Base-by-base conservation (phyloP, 352 stramenopile genomes). In the Globisporangium recalcitrans region DNA sequence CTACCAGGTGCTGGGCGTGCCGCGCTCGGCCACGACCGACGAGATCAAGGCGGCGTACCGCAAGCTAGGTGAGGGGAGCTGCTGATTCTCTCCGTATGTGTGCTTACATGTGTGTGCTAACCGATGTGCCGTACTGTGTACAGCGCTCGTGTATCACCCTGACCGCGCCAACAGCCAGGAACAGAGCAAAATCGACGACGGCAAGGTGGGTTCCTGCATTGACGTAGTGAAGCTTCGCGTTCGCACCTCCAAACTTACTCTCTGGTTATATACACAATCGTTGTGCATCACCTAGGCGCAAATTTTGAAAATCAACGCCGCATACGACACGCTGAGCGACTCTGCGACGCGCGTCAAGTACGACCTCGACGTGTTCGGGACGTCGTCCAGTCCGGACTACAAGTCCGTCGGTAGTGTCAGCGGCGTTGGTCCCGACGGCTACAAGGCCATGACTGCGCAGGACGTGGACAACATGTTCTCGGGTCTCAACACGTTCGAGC, bases 1-100 rank as follows among this genome's bases (percentile, higher is more conserved):
- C 58, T 90, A 88, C 70, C 68, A 80, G 42, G 76, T 85, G 49
- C 69, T 92, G 57, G 80, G 80, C 60, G 71, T 92, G 21, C 64
- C 80, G 62, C 80, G 72, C 57, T 82, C 77, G 24, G 82, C 82
- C 22, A 76, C 75, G 13, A 75, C 77, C 5, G 77, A 90, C 16
- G 77, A 92, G 29, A 90, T 92, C 72, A 92, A 92, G 67, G 61
- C 68, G 48, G 82, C 82, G 4, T 92, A 89, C 67, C 79, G 82
- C 71, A 88, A 86, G 64, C 74, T 88, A 52, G 82, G 82, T 90
- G n/a, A n/a, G 54, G 26, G 19, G 13, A 8, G 16, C 24, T 7
- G 22, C 5, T 11, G 16, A 4, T 4, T 21, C 13, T 34, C 21
- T 27, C 34, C 22, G 0, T 24, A 22, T 40, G 46, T 55, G 70